Percentiles rank a stretch among this genome's conserved stretches.
phyloP scores from a whole-genome alignment of 768 basidiomycete genomes.

The Panaeolus papilionaceus region DNA sequence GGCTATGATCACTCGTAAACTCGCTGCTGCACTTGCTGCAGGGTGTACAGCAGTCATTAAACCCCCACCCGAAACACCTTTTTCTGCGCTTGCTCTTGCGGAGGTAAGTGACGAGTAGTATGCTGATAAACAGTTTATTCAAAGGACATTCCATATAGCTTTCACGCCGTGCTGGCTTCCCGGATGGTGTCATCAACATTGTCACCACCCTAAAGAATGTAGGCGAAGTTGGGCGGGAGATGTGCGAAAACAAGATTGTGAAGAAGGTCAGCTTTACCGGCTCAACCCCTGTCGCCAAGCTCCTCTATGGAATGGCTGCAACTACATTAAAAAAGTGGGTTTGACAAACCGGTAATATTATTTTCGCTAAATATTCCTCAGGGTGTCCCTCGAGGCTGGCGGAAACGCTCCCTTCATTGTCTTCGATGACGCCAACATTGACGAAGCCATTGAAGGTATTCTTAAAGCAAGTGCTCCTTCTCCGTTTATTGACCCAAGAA shows the following conservation, averaged over 20 bases:
- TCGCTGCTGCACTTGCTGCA: slow-evolving; percentile 88
- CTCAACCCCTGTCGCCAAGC: slow-evolving; percentile 81
- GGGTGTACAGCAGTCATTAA: slow-evolving; percentile 98
- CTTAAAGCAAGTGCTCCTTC: slow-evolving; percentile 5
- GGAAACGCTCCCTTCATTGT: slow-evolving; percentile 98
- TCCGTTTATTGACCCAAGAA: slow-evolving; percentile 12
- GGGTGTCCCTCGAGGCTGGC: slow-evolving; percentile 83
- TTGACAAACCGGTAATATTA: neutral
- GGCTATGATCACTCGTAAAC: slow-evolving; percentile 93
- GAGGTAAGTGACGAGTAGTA: slow-evolving; percentile 61
- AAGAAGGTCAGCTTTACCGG: slow-evolving; percentile 95
- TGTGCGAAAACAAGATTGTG: slow-evolving; percentile 87
- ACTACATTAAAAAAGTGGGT: slow-evolving; percentile 83
- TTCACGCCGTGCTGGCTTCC: slow-evolving; percentile 87
- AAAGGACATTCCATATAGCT: slow-evolving; percentile 52
- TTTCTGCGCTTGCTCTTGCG: slow-evolving; percentile 88
- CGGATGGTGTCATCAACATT: slow-evolving; percentile 94
- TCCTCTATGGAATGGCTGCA: slow-evolving; percentile 74
- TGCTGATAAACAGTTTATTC: neutral
- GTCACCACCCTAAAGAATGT: slow-evolving; percentile 90
- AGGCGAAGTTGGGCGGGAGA: slow-evolving; percentile 87
- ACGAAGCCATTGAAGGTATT: slow-evolving; percentile 85
- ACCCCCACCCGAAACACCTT: slow-evolving; percentile 94
- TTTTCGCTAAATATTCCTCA: slow-evolving; percentile 24
- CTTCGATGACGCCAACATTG: slow-evolving; percentile 94